These are phyloP conservation scores for Punctularia strigosozonata DNA, from an alignment of 768 basidiomycete genomes.

Conservation along the genomic window DNA sequence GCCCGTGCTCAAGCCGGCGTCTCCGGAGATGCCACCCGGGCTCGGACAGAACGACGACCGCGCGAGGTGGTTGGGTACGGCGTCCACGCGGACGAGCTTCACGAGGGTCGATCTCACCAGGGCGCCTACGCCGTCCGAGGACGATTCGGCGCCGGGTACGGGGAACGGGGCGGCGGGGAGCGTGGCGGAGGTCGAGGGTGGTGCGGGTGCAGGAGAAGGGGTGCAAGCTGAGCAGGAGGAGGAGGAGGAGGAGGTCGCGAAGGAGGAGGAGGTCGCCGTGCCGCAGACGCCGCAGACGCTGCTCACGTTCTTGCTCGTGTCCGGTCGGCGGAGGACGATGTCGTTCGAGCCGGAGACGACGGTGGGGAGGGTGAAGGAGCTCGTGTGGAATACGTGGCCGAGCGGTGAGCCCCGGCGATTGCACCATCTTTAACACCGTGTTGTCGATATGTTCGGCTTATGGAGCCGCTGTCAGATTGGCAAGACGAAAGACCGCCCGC, in stretches of 20 bases:
- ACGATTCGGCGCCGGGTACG: slow-evolving; percentile 4
- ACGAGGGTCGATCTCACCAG: slow-evolving; percentile 32
- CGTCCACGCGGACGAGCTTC: slow-evolving; percentile 40
- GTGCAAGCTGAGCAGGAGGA: no score
- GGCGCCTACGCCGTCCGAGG: slow-evolving; percentile 6
- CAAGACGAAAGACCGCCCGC: slow-evolving; percentile 68
- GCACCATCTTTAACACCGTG: slow-evolving; percentile 1
- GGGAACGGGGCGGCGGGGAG: neutral
- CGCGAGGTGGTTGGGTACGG: no score
- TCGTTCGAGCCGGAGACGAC: slow-evolving; percentile 66
- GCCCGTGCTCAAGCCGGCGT: no score
- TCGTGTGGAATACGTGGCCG: slow-evolving; percentile 78
- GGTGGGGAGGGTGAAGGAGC: slow-evolving; percentile 69
- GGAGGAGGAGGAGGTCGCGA: slow-evolving; percentile 1
- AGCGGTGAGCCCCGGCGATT: slow-evolving; percentile 31
- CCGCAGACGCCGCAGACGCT: slow-evolving; percentile 55
- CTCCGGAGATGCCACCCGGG: no score
- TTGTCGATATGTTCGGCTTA: slow-evolving; percentile 7
- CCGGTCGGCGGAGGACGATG: slow-evolving; percentile 58
- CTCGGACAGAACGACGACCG: no score
- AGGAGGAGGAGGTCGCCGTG: slow-evolving; percentile 12
- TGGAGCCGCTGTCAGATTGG: slow-evolving; percentile 39
- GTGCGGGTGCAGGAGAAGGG: neutral
- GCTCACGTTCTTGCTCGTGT: slow-evolving; percentile 63
- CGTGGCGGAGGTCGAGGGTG: slow-evolving; percentile 1